Evolutionary conservation across 768 basidiomycete genomes (phyloP).

Genomic region (Lactifluus volemus): DNA sequence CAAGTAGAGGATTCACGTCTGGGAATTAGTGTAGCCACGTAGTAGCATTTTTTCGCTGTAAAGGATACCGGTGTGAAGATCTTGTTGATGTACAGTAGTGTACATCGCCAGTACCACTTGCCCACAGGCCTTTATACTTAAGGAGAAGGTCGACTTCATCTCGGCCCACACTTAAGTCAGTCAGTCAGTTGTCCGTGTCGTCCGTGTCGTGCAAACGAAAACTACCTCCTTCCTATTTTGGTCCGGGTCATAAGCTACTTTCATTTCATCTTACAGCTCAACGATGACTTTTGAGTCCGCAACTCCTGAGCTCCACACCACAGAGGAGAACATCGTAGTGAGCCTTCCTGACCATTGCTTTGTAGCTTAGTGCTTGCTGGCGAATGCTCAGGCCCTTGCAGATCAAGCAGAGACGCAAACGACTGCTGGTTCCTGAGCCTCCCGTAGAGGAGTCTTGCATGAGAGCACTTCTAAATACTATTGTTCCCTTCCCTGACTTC

Average conservation of each 20-base stretch:
- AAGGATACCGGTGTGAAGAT: neutral
- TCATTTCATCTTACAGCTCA: neutral
- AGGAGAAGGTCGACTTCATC: neutral
- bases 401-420: slow-evolving; percentile 16
- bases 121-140: too few relatives aligned
- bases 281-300: neutral
- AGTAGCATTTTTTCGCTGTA: neutral
- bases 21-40: neutral
- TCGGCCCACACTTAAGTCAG: neutral
- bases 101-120: too few relatives aligned
- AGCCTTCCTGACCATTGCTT: neutral
- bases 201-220: neutral
- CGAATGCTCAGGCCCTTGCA: neutral
- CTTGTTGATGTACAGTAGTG: neutral
- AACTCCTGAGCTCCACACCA: neutral
- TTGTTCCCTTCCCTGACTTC: neutral
- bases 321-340: slow-evolving; percentile 2
- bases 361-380: neutral
- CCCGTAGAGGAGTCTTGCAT: neutral
- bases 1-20: neutral
- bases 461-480: neutral
- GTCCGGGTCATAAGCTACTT: neutral
- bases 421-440: neutral
- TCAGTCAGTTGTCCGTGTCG: too few relatives aligned
- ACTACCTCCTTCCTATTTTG: too few relatives aligned